These are phyloP conservation scores for Pyricularia sp. DNA, from an alignment of 2,329 filamentous ascomycete species.

Conservation along the genomic window DNA sequence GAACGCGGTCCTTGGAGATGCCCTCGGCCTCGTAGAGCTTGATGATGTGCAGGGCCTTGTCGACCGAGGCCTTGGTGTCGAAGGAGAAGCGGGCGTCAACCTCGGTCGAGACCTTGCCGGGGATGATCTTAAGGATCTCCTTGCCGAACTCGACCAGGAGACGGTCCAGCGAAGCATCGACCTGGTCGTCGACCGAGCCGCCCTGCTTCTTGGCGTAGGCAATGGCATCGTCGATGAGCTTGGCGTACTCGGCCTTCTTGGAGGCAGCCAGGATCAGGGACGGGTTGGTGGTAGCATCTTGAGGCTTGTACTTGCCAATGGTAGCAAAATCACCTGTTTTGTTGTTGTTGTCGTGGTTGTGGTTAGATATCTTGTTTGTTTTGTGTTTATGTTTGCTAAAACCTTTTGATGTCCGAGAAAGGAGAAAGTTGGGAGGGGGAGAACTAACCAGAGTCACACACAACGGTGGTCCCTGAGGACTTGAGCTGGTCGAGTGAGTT, in stretches of 20 bases:
- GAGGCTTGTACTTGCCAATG: conserved; percentile 99
- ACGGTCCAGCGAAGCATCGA: conserved; percentile 81
- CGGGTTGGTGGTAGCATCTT: conserved; percentile 99
- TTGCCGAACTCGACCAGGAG: conserved; percentile 96
- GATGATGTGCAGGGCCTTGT: conserved; percentile 96
- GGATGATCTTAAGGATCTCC: conserved; percentile 93
- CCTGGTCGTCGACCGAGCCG: conserved; percentile 60
- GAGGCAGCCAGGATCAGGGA: conserved; percentile 95
- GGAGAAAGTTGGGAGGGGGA: conserved; percentile 19
- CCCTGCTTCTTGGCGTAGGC: conserved; percentile 71
- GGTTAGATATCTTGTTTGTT: conserved; percentile 56
- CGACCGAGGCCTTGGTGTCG: conserved; percentile 78
- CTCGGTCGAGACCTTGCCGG: conserved; percentile 97
- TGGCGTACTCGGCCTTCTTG: conserved; percentile 94
- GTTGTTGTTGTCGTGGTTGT: conserved; percentile 94
- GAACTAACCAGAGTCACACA: conserved; percentile 91
- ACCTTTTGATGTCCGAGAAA: not conserved
- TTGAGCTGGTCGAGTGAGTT: conserved; percentile 94
- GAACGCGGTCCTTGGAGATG: conserved; percentile 81
- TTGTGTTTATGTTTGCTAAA: conserved; percentile 10
- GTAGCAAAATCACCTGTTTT: conserved; percentile 83
- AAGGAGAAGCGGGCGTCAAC: conserved; percentile 95
- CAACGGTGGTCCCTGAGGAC: conserved; percentile 89
- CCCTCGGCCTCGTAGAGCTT: conserved; percentile 93
- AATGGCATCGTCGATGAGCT: conserved; percentile 77